Conservation (phyloP, 1,139 yeast species). For the Yamadazyma blattariae region DNA sequence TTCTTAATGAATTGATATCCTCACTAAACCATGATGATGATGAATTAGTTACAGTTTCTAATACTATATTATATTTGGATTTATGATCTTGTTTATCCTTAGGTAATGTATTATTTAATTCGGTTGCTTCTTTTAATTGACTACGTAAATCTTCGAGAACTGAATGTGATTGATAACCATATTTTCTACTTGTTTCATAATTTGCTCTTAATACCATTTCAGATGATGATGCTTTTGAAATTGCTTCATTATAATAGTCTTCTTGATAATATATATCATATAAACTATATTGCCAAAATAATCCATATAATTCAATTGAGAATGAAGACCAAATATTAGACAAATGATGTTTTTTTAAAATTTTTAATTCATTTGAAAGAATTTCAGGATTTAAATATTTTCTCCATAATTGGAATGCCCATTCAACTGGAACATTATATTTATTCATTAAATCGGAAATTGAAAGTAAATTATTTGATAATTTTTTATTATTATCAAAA, state of each 20-base stretch:
- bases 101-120: conserved; percentile 22
- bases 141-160: conserved; percentile 23
- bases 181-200: conserved; percentile 28
- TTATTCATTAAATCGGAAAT: conserved; percentile 44
- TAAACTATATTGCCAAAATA: conserved; percentile 76
- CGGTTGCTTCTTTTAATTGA: conserved; percentile 27
- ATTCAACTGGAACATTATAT: conserved; percentile 55
- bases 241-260: conserved; percentile 50
- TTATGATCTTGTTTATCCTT: conserved; percentile 31
- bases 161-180: conserved; percentile 22
- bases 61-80: conserved; percentile 14
- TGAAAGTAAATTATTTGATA: conserved; percentile 35
- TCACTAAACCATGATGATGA: conserved; percentile 26
- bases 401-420: conserved; percentile 86
- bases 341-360: neutral
- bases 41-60: conserved; percentile 13
- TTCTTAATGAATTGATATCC: conserved; percentile 14
- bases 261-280: conserved; percentile 66
- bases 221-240: conserved; percentile 18
- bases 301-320: conserved; percentile 47
- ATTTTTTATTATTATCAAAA: conserved; percentile 23
- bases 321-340: conserved; percentile 26
- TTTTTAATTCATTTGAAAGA: neutral
- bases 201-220: conserved; percentile 24
- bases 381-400: conserved; percentile 23